Conservation (phyloP, 306 rosid genomes). For the Inga leiocalycina region DNA sequence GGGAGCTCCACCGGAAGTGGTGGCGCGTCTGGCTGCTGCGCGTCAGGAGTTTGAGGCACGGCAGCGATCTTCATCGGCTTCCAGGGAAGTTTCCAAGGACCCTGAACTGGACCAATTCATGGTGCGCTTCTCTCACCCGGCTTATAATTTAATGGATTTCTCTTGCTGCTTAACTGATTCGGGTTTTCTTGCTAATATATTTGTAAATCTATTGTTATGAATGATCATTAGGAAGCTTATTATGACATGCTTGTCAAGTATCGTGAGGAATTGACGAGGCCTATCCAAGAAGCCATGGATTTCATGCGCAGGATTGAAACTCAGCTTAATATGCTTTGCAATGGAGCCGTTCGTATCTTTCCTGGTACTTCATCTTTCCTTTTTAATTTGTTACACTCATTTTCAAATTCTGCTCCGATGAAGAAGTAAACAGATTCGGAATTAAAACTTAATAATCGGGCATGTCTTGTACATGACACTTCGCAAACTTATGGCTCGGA, state of each 20-base stretch:
- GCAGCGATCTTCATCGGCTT: conserved; percentile 64
- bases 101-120: conserved; percentile 99
- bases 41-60: conserved; percentile 83
- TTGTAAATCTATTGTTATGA: neutral
- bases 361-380: conserved; percentile 19
- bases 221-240: conserved; percentile 77
- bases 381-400: neutral
- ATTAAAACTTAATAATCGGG: neutral
- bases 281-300: conserved; percentile 98
- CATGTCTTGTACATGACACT: neutral
- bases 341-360: conserved; percentile 72
- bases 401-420: neutral
- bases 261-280: conserved; percentile 92
- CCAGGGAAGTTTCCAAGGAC: conserved; percentile 76
- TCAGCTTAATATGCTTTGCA: conserved; percentile 57
- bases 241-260: conserved; percentile 97
- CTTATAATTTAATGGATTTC: neutral
- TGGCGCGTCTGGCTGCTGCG: conserved; percentile 76
- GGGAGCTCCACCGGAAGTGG: conserved; percentile 93
- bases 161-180: neutral
- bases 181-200: neutral
- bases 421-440: neutral
- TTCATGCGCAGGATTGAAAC: conserved; percentile 94
- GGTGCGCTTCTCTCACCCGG: conserved; percentile 39
- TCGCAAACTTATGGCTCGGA: conserved; percentile 12